Evolutionary conservation across 179 eudicot species (phyloP), one percentile per base, ranked within the genome.

Genomic region (Spergularia azorica): DNA sequence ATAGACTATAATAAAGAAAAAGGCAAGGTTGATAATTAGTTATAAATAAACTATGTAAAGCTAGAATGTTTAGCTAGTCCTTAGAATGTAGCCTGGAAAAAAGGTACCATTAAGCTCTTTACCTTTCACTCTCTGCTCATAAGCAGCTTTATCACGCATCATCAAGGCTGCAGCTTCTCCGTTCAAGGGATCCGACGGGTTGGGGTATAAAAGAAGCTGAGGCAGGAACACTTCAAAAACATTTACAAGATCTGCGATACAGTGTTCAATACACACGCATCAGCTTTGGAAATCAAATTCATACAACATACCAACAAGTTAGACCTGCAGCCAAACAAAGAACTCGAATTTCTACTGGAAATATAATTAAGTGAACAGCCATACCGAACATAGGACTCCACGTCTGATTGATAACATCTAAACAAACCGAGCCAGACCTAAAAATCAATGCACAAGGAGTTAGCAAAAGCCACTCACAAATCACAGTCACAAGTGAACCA

Each of bases 321-420:
- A 36, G 39, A 54, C 41, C 3, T 14, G 50, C 57, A 76, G 58
- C 58, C 58, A 11, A 14, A 21, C 58, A 50, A 26, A 51, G 62
- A 43, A 61, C 67, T n/a, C 56, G 39, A 69, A n/a, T 64, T 43
- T 50, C 43, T 16, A 14, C 10, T 36, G 38, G 46, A 11, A 68
- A 12, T 71, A 71, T 6, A 73, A 4, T 8, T 64, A 38, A 36
- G 18, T 60, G 21, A 36, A 70, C 36, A 60, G 55, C 6, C 80
- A 61, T 77, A 82, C 85, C 85, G 60, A 79, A 85, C 83, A 82
- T 85, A 17, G 88, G 85, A 76, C 87, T 85, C 88, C 88, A 85
- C 9, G 83, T 82, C 81, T 85, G 85, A 74, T 85, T 79, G 75
- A 85, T 79, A 56, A 85, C 85, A 82, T 85, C 85, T 70, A 85